Base-by-base conservation (phyloP, 768 basidiomycete species). In the Kwoniella bestiolae region DNA sequence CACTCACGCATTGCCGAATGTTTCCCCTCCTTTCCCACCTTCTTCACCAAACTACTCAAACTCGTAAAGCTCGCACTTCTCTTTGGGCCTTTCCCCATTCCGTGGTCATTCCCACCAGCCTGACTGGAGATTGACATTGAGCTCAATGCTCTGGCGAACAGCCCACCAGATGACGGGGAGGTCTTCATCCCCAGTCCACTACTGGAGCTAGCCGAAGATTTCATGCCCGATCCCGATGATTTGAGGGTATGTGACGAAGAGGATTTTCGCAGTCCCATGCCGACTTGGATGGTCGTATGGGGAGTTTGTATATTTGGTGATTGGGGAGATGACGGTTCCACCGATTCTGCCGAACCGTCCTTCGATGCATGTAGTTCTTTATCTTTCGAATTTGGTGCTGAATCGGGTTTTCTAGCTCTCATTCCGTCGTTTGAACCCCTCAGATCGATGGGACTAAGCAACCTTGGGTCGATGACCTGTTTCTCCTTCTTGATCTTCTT, bases 21-120 rank as follows among this genome's bases (percentile, higher is more conserved):
- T 50, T 61, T 61, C 3, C 49, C 25, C 1, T 61, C 60, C 21
- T 59, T 68, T 3, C 66, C 66, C 35, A 68, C 65, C 26, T 66
- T 65, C 65, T 67, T 68, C 32, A 74, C 65, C 4, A 74, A 32
- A 62, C 67, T 68, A 34, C 68, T 70, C 26, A 76, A 35, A 56
- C 70, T 74, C 3, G 68, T 73, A 49, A 76, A 76, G 28, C 72
- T 73, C 44, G 72, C 70, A 63, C 70, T 72, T 41, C 75, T 52
- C 44, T 72, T 76, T 2, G 72, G 71, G 5, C 58, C 56, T 51
- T 74, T 74, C 3, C 31, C 44, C 29, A 18, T 44, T 45, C 67
- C 63, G 7, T 35, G 56, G 5, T 51, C 56, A 34, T 26, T 31
- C n/a, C 46, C 62, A 31, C 45, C 25, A 29, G 57, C 60, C 50